Percentiles rank a stretch among this genome's conserved stretches.
Evolutionary conservation across 352 stramenopile species (phyloP).

Genomic region (Paralagenidium karlingii): DNA sequence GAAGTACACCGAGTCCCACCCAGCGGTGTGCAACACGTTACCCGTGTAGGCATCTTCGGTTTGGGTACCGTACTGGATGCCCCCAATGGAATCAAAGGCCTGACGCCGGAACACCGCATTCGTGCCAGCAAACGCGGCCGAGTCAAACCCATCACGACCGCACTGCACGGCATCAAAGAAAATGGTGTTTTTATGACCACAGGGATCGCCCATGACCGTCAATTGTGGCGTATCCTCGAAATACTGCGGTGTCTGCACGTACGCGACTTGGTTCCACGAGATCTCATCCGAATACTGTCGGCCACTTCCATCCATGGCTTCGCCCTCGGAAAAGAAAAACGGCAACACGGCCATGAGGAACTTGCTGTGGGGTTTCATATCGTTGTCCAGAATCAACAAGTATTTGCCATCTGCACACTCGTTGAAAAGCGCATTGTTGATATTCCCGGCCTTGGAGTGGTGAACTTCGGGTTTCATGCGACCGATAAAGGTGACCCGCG

Average conservation of each 20-base stretch:
- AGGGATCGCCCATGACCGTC: conserved; percentile 7
- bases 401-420: conserved; percentile 12
- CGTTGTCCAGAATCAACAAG: conserved; percentile 17
- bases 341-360: conserved; percentile 5
- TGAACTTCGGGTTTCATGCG: conserved; percentile 8
- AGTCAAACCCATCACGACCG: conserved; percentile 7
- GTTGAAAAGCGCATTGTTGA: conserved; percentile 15
- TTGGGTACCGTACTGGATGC: conserved; percentile 11
- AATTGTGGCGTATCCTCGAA: conserved; percentile 8
- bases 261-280: conserved; percentile 8
- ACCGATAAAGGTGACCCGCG: conserved; percentile 10
- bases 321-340: conserved; percentile 7
- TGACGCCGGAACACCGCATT: conserved; percentile 12
- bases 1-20: conserved; percentile 7
- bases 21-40: conserved; percentile 6
- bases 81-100: conserved; percentile 10
- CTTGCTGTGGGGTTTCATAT: conserved; percentile 11
- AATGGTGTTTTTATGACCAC: conserved; percentile 7
- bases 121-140: conserved; percentile 8
- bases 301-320: conserved; percentile 4
- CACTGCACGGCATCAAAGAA: conserved; percentile 8
- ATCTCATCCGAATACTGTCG: conserved; percentile 7
- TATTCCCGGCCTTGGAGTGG: conserved; percentile 16
- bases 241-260: conserved; percentile 7
- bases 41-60: conserved; percentile 12